phyloP scores from a whole-genome alignment of 345 rosid species.

The Eucalyptus cloeziana region DNA sequence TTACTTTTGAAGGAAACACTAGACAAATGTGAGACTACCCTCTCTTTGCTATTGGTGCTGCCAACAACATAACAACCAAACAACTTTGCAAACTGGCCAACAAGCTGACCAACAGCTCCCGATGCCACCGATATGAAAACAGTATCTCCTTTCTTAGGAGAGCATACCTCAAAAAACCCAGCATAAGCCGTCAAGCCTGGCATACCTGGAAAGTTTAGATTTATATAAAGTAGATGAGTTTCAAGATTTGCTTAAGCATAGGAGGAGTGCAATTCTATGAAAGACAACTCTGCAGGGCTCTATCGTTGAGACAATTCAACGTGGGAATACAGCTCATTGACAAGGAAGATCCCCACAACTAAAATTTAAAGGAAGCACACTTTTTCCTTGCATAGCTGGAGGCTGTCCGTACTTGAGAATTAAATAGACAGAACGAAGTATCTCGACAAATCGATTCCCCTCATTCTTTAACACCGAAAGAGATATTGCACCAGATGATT shows the following conservation, averaged over 20 bases:
- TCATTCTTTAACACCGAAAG: neutral
- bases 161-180: neutral
- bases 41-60: neutral
- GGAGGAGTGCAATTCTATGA: neutral
- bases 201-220: neutral
- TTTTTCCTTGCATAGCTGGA: neutral
- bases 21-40: neutral
- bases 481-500: neutral
- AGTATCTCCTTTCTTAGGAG: neutral
- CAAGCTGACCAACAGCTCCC: neutral
- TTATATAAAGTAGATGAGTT: neutral
- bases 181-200: neutral
- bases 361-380: neutral
- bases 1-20: neutral
- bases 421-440: neutral
- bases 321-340: neutral
- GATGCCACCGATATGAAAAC: neutral
- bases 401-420: neutral
- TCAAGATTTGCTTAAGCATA: neutral
- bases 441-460: neutral
- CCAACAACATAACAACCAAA: neutral
- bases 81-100: neutral
- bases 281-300: neutral
- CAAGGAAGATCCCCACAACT: neutral
- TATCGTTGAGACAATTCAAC: neutral